Evolutionary conservation across 352 stramenopile species (phyloP), one percentile per base, ranked within the genome.

Genomic region (Phytophthora citricola): DNA sequence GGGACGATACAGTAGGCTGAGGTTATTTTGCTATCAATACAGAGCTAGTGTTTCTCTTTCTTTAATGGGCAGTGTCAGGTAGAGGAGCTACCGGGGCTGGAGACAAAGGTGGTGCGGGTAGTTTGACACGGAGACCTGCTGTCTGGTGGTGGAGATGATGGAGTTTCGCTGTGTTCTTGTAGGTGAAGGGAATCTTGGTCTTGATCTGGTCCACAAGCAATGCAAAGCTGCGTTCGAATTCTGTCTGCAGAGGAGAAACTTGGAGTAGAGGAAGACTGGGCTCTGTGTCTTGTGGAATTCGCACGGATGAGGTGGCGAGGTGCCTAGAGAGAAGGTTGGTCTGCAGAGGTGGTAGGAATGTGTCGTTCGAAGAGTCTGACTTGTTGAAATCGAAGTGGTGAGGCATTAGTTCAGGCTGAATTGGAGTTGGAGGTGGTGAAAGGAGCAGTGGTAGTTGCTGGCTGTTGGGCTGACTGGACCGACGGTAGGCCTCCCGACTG

Each of bases 151-250:
- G 45, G 6, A 90, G 58, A n/a, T 44, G 56, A 1, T 50, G 11
- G 6, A 88, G 54, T 40, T 73, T 73, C 10, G 32, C 20, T 9
- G 65, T 52, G 22, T 48, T 64, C 7, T 65, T 43, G 48, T 65
- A 80, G 24, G 53, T 32, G 38, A 87, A 81, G 5, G 65, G 24
- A 8, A 88, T 68, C 41, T 78, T 78, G 14, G 53, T 48, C 40
- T 55, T 62, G 24, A 92, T 62, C 22, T 84, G 68, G 9, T 67
- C 71, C 12, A 92, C 69, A 5, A 92, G 75, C 6, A 67, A 59
- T 12, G 53, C 73, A 51, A 92, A 94, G 49, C 79, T 84, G 51
- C 76, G 78, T 53, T 94, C 81, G 45, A 94, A 91, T 50, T 92
- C 83, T 38, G 72, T 66, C 53, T 93, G 85, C 17, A 93, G 70